phyloP scores from a whole-genome alignment of 1,139 yeast genomes.

The Eremothecium sinecaudum region DNA sequence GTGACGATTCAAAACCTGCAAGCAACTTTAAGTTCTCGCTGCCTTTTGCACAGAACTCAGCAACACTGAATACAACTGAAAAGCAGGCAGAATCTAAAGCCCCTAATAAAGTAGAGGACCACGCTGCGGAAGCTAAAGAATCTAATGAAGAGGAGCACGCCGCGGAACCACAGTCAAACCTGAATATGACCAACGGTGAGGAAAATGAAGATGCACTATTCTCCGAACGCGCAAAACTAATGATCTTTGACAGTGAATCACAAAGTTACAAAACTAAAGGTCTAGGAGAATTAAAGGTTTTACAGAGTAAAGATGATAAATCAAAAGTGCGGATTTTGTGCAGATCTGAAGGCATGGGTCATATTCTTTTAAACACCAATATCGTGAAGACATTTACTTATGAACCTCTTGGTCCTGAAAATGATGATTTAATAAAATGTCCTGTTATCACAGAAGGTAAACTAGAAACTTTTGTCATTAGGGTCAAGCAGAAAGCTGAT shows the following conservation, averaged over 20 bases:
- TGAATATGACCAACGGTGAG: slow-evolving; percentile 66
- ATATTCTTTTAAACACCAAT: slow-evolving; percentile 63
- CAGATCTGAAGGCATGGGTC: slow-evolving; percentile 81
- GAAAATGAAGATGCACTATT: slow-evolving; percentile 63
- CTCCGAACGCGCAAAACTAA: slow-evolving; percentile 63
- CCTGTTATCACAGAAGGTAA: slow-evolving; percentile 43
- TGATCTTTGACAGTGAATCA: slow-evolving; percentile 46
- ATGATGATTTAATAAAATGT: slow-evolving; percentile 42
- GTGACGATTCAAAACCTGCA: slow-evolving; percentile 8
- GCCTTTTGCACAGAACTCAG: slow-evolving; percentile 22
- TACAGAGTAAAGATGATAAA: slow-evolving; percentile 46
- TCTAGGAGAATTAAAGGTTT: slow-evolving; percentile 69
- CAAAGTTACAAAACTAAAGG: slow-evolving; percentile 55
- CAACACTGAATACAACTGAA: slow-evolving; percentile 12
- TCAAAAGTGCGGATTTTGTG: slow-evolving; percentile 62
- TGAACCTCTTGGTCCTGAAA: slow-evolving; percentile 43
- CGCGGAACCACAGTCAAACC: slow-evolving; percentile 40
- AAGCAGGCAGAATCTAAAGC: slow-evolving; percentile 33
- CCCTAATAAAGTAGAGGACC: slow-evolving; percentile 10
- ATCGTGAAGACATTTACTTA: slow-evolving; percentile 47
- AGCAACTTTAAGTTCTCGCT: slow-evolving; percentile 27
- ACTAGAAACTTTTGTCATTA: slow-evolving; percentile 53
- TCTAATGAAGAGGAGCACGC: slow-evolving; percentile 35
- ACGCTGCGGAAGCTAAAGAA: slow-evolving; percentile 39
- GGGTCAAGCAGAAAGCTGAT: slow-evolving; percentile 64